phyloP scores from a whole-genome alignment of 2,329 filamentous ascomycete species.

The Capronia americana region DNA sequence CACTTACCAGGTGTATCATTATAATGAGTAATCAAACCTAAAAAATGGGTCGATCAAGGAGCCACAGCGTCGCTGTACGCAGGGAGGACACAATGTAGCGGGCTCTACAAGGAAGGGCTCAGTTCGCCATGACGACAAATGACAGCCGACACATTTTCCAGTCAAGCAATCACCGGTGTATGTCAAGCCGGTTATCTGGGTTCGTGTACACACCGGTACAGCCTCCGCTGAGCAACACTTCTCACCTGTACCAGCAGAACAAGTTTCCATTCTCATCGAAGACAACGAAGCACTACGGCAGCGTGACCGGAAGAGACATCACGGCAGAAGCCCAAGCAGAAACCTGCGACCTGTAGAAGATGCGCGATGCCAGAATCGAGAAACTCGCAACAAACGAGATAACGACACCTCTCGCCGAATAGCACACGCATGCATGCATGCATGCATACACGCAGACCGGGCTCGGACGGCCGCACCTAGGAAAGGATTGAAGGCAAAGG shows the following conservation, averaged over 20 bases:
- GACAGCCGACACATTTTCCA: not conserved
- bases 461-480: not conserved
- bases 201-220: not conserved
- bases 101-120: not conserved
- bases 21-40: conserved; percentile 36
- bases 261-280: not conserved
- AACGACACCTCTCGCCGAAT: not conserved
- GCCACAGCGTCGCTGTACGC: not conserved
- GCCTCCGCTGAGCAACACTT: not conserved
- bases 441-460: too few species aligned
- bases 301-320: not conserved
- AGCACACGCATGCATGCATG: not conserved
- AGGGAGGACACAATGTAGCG: not conserved
- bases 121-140: not conserved
- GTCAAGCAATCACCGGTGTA: not conserved
- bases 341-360: not conserved
- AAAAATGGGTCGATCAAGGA: not conserved
- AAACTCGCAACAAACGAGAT: not conserved
- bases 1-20: conserved; percentile 37
- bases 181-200: not conserved
- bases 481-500: not conserved
- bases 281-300: not conserved
- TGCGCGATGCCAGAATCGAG: not conserved
- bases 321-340: not conserved
- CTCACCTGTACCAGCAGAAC: not conserved